Base-by-base conservation (phyloP, 1,139 yeast species). In the Protomyces inouyei region DNA sequence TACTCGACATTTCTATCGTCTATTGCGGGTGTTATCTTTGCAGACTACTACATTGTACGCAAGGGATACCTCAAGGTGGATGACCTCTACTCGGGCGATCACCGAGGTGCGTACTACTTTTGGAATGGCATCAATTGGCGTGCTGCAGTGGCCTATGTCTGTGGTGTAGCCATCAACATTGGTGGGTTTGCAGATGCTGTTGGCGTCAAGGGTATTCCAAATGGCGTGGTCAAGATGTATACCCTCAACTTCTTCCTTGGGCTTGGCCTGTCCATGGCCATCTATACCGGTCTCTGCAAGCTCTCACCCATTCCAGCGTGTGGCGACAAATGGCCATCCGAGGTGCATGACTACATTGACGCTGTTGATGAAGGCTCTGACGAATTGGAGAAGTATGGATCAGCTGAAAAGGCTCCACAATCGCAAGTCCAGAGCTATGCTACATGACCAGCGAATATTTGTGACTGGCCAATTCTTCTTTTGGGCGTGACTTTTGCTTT, bases 151-250 rank as follows among this genome's bases (percentile, higher is more conserved):
- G 75, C 78, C 10, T 76, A 74, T 66, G 43, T 75, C 9, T 65
- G 72, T 65, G 66, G 66, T 5, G 55, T 60, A 1, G 78, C 86
- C 60, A 95, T 95, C 60, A 90, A 89, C 73, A 85, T 90, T 71
- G 90, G 87, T 46, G 97, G 97, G 1, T 90, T 90, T 71, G 95
- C 88, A 32, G 96, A 96, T 67, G 91, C 86, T 4, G 84, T 85
- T 18, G 89, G 86, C 35, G 82, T 38, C 16, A 81, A 51, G 18
- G 72, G 71, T 10, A 92, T 90, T n/a, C 95, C 95, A 9, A 78
- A 81, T 65, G 96, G 95, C 36, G 96, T 96, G 2, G 82, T 84
- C 55, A 78, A 83, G 67, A 81, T 90, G 52, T 90, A 88, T 78
- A 78, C 85, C 67, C 76, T 90, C 70, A 86, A 85, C 74, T 90